These are phyloP conservation scores for Candida dajiaensis DNA, from an alignment of 805 yeast species.

Conservation along the genomic window DNA sequence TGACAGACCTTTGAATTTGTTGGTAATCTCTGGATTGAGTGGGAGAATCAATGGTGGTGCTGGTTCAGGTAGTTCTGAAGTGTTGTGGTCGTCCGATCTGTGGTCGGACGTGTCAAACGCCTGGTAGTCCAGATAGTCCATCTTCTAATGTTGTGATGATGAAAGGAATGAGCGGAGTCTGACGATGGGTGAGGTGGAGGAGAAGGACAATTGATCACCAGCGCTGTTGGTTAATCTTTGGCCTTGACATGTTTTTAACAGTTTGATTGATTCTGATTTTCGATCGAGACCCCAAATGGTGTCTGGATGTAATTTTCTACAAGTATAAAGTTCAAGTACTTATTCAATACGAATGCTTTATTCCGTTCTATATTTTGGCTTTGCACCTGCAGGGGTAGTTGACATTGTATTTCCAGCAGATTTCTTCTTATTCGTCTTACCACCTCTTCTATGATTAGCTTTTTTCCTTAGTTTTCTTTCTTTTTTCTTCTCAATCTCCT, in stretches of 20 bases:
- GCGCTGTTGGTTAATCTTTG: no score
- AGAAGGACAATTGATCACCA: no score
- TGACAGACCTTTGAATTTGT: constrained; percentile 32
- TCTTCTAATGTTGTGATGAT: constrained; percentile 1
- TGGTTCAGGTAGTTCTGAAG: constrained; percentile 26
- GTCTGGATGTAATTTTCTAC: neutral
- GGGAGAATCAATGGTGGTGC: constrained; percentile 35
- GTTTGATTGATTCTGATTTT: neutral
- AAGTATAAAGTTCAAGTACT: neutral
- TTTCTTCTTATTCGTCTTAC: constrained; percentile 21
- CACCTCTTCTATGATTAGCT: constrained; percentile 19
- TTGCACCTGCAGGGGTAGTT: neutral
- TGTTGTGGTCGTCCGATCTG: neutral
- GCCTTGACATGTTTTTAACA: no score
- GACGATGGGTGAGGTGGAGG: no score
- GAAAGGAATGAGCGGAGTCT: neutral
- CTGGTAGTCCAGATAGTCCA: constrained; percentile 25
- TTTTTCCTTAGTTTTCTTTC: constrained; percentile 19
- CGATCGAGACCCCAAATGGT: neutral
- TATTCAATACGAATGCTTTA: no score
- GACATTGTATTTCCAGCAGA: neutral
- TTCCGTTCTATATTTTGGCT: constrained; percentile 20
- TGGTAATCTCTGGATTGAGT: constrained; percentile 28
- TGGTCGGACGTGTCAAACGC: constrained; percentile 8
- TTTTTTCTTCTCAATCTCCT: constrained; percentile 9